A percentile compares a stretch with the other conserved stretches of the same genome.
Conservation (phyloP, 164 flowering plant genomes). For the Taxillus chinensis region DNA sequence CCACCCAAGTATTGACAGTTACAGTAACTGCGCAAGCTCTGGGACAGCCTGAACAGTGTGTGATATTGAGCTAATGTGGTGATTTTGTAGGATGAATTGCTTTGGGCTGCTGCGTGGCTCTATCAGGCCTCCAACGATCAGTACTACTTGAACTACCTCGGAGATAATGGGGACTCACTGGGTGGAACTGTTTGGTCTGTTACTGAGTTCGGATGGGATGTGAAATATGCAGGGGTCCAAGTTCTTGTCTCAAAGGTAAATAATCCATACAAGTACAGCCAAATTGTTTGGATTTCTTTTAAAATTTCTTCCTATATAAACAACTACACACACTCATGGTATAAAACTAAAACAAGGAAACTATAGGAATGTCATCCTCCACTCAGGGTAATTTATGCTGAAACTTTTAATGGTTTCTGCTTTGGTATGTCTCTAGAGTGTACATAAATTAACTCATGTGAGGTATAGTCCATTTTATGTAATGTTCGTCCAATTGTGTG, state of each 20-base stretch:
- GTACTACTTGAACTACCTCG: conserved; percentile 61
- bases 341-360: too few species aligned
- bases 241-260: conserved; percentile 82
- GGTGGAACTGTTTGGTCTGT: conserved; percentile 97
- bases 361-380: too few species aligned
- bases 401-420: too few species aligned
- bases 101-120: conserved; percentile 64
- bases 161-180: conserved; percentile 58
- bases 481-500: conserved; percentile 1
- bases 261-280: too few species aligned
- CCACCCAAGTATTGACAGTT: neutral
- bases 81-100: neutral
- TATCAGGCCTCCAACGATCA: conserved; percentile 60
- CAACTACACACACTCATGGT: too few species aligned
- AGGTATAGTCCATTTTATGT: too few species aligned
- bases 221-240: conserved; percentile 88
- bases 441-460: neutral
- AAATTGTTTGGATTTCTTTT: too few species aligned
- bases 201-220: conserved; percentile 97
- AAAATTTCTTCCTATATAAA: too few species aligned
- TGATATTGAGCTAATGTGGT: neutral
- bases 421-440: too few species aligned
- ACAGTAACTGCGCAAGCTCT: neutral
- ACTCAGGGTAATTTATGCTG: too few species aligned
- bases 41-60: too few species aligned